These are phyloP conservation scores for Antitrichia curtipendula DNA, from an alignment of 225 moss, liverwort and hornwort genomes.

Conservation along the genomic window DNA sequence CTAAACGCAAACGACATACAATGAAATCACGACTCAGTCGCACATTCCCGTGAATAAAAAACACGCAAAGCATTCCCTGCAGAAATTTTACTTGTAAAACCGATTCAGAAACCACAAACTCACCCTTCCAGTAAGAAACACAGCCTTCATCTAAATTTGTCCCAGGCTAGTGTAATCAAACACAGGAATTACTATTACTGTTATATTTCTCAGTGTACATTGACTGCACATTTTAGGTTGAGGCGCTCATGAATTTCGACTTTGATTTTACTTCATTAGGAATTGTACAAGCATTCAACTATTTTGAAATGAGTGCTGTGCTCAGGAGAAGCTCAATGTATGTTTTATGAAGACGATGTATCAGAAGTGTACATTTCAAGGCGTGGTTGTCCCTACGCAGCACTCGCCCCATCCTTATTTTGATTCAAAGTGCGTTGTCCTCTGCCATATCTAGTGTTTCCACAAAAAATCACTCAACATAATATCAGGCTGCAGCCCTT, in stretches of 20 bases:
- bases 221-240: not conserved
- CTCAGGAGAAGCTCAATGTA: not conserved
- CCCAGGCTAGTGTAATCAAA: not conserved
- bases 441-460: not conserved
- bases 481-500: not conserved
- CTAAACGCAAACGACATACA: constrained; percentile 4
- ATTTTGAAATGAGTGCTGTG: not conserved
- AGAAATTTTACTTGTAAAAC: not conserved
- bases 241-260: not conserved
- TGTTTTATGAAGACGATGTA: not conserved
- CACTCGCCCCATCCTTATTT: not conserved
- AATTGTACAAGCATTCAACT: not conserved
- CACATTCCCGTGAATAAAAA: not conserved
- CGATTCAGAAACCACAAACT: not conserved
- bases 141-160: not conserved
- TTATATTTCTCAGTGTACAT: not conserved
- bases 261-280: not conserved
- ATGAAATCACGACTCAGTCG: not conserved
- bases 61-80: not conserved
- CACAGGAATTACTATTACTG: not conserved
- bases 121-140: not conserved
- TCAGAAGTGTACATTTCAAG: not conserved
- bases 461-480: not conserved
- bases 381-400: not conserved
- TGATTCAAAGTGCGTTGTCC: not conserved